phyloP scores from a whole-genome alignment of 176 grass and related monocot species.

The Oryza rufipogon region DNA sequence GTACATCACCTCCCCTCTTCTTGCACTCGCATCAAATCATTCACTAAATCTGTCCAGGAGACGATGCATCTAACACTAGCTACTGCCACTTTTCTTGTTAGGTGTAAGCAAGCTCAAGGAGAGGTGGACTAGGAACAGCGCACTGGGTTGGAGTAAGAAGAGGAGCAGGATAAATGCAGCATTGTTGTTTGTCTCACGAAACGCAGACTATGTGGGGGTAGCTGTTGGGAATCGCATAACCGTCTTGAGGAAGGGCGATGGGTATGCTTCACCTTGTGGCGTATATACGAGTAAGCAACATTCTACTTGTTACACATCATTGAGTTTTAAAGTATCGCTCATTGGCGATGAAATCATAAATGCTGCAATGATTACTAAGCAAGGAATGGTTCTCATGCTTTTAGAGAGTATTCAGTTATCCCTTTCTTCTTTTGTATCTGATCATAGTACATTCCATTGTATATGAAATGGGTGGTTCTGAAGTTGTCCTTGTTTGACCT shows the following conservation, averaged over 20 bases:
- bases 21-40: neutral
- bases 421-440: neutral
- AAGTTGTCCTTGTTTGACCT: conserved; percentile 6
- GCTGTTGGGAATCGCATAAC: conserved; percentile 56
- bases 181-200: conserved; percentile 55
- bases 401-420: neutral
- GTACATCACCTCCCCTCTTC: conserved; percentile 33
- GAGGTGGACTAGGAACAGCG: conserved; percentile 56
- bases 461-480: neutral
- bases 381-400: neutral
- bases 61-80: conserved; percentile 1
- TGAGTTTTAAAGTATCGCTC: neutral
- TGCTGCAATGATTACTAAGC: neutral
- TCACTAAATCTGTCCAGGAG: conserved; percentile 2
- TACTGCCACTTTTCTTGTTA: conserved; percentile 24
- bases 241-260: conserved; percentile 65
- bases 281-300: conserved; percentile 63
- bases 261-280: conserved; percentile 65
- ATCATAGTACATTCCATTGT: neutral
- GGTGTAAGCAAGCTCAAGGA: conserved; percentile 74
- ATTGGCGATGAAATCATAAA: neutral
- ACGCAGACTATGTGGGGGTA: conserved; percentile 68
- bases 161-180: conserved; percentile 38
- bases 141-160: conserved; percentile 32
- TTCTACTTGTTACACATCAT: conserved; percentile 15